A percentile compares a stretch with the other conserved stretches of the same genome.
Conservation (phyloP, 345 rosid genomes). For the Citrus inodora region DNA sequence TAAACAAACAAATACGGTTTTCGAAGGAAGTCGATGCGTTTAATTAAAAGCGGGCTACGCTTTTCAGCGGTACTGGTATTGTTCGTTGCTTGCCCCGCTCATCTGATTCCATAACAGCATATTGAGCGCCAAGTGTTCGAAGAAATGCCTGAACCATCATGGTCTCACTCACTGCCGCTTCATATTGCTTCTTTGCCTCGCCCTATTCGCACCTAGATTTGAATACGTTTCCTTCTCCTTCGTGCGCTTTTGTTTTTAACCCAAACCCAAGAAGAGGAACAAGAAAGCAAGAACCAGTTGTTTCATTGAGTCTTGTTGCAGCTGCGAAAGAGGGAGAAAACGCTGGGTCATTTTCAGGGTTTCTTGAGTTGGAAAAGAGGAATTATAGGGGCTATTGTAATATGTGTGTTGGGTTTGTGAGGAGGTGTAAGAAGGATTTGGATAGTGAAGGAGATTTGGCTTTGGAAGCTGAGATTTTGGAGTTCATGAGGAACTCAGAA, state of each 20-base stretch:
- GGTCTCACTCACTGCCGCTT: slow-evolving; percentile 45
- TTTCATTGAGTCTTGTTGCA: slow-evolving; percentile 19
- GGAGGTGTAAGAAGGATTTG: slow-evolving; percentile 43
- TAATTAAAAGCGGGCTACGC: slow-evolving; percentile 20
- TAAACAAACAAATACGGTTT: neutral
- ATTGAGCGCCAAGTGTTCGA: slow-evolving; percentile 37
- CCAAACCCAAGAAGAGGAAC: neutral
- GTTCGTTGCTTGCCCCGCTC: slow-evolving; percentile 57
- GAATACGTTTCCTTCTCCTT: slow-evolving; percentile 18
- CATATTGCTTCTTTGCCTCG: slow-evolving; percentile 25
- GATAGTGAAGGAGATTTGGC: slow-evolving; percentile 44
- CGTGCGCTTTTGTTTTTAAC: slow-evolving; percentile 12
- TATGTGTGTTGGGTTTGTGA: slow-evolving; percentile 37
- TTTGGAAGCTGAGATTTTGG: slow-evolving; percentile 77
- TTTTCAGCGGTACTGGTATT: slow-evolving; percentile 29
- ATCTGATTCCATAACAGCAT: neutral
- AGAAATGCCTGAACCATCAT: slow-evolving; percentile 96
- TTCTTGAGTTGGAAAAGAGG: slow-evolving; percentile 31
- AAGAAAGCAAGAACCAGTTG: slow-evolving; percentile 2
- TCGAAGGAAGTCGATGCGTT: neutral
- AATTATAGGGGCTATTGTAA: slow-evolving; percentile 22
- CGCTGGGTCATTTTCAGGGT: slow-evolving; percentile 19
- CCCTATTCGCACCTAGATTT: slow-evolving; percentile 28
- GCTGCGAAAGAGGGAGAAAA: slow-evolving; percentile 12
- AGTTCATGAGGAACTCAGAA: slow-evolving; percentile 69